Base-by-base conservation (phyloP, 2,329 filamentous ascomycete species). In the Aspergillus floridensis region DNA sequence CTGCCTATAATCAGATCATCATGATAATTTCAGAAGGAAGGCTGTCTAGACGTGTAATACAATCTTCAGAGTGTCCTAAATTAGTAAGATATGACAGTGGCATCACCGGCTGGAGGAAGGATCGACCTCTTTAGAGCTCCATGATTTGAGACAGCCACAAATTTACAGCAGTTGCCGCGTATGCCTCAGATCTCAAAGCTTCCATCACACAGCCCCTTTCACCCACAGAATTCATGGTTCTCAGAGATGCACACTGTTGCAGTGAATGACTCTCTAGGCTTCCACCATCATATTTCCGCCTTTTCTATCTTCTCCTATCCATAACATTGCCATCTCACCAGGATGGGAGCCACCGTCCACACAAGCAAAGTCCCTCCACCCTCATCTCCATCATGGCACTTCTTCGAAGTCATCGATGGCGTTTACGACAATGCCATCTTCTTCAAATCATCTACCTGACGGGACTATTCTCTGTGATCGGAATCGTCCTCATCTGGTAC, bases 401-500 rank as follows among this genome's bases (percentile, higher is more conserved):
- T 47, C 58, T 59, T 8, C 60, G 59, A 56, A 64, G 58, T 57
- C 63, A 62, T 31, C 63, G 65, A 46, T 64, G 65, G 62, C 67
- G 65, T 19, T 65, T 63, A 12, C 65, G 67, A 60, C 63, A 65
- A 50, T 60, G 63, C 57, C n/a, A 41, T 29, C 22, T 60, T 12
- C 59, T 72, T 31, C 64, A 59, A 6, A 38, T 66, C 7, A 51
- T 74, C 11, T 68, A 58, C 48, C 11, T 65, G 56, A 57, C 69
- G 26, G 59, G 60, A n/a, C 53, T 67, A 16, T 22, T 72, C 21
- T 62, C 41, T 46, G 61, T 65, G 51, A 54, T 56, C 38, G 56
- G 60, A 47, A 63, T 69, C 44, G 14, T 70, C 48, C 48, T 64
- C 54, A 66, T 73, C 47, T 74, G 71, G 71, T 72, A 68, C 66